Conservation (phyloP, 139 green algal genomes). For the Chlamydomonas applanata region DNA sequence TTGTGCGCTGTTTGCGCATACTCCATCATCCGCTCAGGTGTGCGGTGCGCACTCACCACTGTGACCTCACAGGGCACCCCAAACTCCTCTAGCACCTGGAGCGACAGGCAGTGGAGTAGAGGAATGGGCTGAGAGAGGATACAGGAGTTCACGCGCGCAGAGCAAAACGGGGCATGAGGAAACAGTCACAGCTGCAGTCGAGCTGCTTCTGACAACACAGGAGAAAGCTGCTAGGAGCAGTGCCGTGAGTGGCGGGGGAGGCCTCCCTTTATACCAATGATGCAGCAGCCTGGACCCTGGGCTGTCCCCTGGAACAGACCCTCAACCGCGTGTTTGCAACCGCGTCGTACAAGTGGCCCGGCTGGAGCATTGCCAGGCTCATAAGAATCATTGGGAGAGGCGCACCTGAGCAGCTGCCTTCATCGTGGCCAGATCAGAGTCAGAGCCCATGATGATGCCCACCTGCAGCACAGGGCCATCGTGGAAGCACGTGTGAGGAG, state of each 20-base stretch:
- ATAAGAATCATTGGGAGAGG: too few relatives aligned
- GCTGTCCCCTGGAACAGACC: too few relatives aligned
- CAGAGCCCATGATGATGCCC: slow-evolving; percentile 98
- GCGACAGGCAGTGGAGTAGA: not conserved
- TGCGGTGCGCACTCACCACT: slow-evolving; percentile 94
- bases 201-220: too few relatives aligned
- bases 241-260: too few relatives aligned
- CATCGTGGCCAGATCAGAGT: slow-evolving; percentile 95
- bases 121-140: not conserved
- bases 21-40: slow-evolving; percentile 91
- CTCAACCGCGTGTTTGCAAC: too few relatives aligned
- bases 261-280: too few relatives aligned
- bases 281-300: too few relatives aligned
- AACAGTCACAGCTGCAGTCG: too few relatives aligned
- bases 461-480: slow-evolving; percentile 59
- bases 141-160: not conserved
- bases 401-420: slow-evolving; percentile 61
- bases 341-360: too few relatives aligned
- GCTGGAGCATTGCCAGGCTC: too few relatives aligned
- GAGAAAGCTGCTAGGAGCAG: too few relatives aligned
- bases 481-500: too few relatives aligned
- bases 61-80: slow-evolving; percentile 79
- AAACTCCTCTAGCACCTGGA: slow-evolving; percentile 70
- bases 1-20: slow-evolving; percentile 76
- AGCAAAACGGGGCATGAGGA: not conserved